Percentiles rank a stretch among this genome's conserved stretches.
These are phyloP conservation scores for Ceratocystis destructans DNA, from an alignment of 2,329 filamentous ascomycete genomes.

Conservation along the genomic window DNA sequence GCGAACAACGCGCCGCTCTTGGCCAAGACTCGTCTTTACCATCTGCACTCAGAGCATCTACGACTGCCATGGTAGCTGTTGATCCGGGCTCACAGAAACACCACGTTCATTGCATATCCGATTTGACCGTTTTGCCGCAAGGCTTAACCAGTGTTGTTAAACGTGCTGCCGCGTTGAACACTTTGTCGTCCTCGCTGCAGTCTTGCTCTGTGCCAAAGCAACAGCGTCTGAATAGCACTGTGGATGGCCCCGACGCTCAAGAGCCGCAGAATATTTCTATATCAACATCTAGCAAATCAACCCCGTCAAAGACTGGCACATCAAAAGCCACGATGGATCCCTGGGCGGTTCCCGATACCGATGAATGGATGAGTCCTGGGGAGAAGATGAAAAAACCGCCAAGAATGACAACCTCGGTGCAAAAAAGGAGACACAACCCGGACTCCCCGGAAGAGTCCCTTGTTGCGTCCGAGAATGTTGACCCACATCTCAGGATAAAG, in stretches of 20 bases:
- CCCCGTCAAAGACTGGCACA: neutral
- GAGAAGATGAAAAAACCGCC: neutral
- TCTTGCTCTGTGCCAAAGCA: neutral
- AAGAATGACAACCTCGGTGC: neutral
- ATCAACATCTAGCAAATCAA: neutral
- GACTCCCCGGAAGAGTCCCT: too few relatives aligned
- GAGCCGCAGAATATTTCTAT: neutral
- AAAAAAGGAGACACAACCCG: neutral
- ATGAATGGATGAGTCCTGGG: neutral
- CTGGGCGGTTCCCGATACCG: neutral
- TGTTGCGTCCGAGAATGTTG: neutral
- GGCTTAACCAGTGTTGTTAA: neutral
- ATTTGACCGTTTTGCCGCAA: neutral
- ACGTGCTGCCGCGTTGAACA: neutral
- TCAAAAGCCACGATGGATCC: neutral
- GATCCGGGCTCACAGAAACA: neutral
- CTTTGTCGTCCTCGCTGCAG: neutral
- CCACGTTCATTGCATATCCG: neutral
- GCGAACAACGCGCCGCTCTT: slow-evolving; percentile 29
- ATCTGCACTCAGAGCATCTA: neutral
- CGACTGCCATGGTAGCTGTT: neutral
- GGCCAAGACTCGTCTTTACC: neutral
- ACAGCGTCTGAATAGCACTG: neutral
- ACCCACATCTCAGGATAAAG: neutral
- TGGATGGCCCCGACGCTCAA: neutral